A percentile compares a stretch with the other conserved stretches of the same genome.
Conservation (phyloP, 495 filamentous ascomycete species). For the Halenospora varia region DNA sequence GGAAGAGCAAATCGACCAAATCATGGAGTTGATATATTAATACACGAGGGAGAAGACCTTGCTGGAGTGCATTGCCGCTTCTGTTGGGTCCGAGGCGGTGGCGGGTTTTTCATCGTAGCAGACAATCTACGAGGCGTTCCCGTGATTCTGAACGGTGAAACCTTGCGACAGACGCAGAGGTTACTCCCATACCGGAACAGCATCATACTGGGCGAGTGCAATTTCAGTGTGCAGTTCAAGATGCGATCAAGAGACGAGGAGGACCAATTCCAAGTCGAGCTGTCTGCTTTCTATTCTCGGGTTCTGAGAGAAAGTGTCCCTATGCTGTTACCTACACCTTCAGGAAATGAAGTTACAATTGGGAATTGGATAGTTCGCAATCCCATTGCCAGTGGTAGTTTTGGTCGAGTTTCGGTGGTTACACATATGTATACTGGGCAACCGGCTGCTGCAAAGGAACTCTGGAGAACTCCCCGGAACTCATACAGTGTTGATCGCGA, state of each 20-base stretch:
- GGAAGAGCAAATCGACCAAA: not conserved
- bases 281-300: conserved; percentile 8
- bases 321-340: conserved; percentile 15
- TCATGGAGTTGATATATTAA: not conserved
- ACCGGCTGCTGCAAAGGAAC: conserved; percentile 18
- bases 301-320: conserved; percentile 7
- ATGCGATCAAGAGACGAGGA: conserved; percentile 2
- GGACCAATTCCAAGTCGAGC: conserved; percentile 17
- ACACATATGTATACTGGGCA: conserved; percentile 13
- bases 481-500: not conserved
- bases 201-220: conserved; percentile 13
- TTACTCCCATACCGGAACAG: conserved; percentile 14
- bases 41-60: conserved; percentile 1
- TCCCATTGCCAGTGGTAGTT: conserved; percentile 15
- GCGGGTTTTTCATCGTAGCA: conserved; percentile 19
- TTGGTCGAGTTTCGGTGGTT: conserved; percentile 14
- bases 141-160: conserved; percentile 18
- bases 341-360: conserved; percentile 13
- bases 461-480: conserved; percentile 17
- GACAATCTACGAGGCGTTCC: conserved; percentile 6
- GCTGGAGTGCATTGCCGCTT: not conserved
- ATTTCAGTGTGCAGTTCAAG: conserved; percentile 17
- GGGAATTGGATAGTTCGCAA: conserved; percentile 17
- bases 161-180: conserved; percentile 3
- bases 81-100: conserved; percentile 9